Base-by-base conservation (phyloP, 139 green algal species). In the Closterium sp. region DNA sequence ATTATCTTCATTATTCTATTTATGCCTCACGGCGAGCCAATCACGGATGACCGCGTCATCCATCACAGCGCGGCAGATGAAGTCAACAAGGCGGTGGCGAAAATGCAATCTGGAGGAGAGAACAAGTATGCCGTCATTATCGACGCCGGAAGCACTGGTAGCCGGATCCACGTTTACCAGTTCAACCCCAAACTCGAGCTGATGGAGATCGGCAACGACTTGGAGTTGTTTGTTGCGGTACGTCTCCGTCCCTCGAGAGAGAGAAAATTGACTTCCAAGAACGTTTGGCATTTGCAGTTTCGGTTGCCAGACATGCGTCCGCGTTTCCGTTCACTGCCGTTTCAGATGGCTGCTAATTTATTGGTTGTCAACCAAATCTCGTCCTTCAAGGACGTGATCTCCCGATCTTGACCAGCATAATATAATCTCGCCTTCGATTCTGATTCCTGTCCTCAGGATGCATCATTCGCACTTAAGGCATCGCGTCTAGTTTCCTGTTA, bases 111-210 rank as follows among this genome's bases (percentile, higher is more conserved):
- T 22, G 89, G 19, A 45, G 34, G 31, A 21, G 70, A 34, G 34
- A 90, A 94, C 22, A 90, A 90, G 22, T 99, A 97, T 88, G 97
- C 97, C 17, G 95, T 99, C 0, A 97, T 99, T 3, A 97, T 99
- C 73, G 98, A 99, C 86, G 98, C 98, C 21, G 98, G 98, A 31
- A 98, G 96, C 95, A 99, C 98, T 4, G 98, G 98, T 87, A 98
- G 96, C 95, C 95, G 98, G 19, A 95, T 99, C 38, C 98, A 99
- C 93, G 96, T 99, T 5, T 99, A 98, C 96, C 97, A 96, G 29
- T 99, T 99, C 92, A 89, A 96, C 34, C 13, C 17, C 24, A 86
- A 88, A 5, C 93, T 94, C 28, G 86, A 94, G 6, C 91, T 95
- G 84, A 28, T 91, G 19, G 91, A 95, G 24, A 93, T 95, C 29